phyloP scores from a whole-genome alignment of 768 basidiomycete species.

The Lentinula edodes region DNA sequence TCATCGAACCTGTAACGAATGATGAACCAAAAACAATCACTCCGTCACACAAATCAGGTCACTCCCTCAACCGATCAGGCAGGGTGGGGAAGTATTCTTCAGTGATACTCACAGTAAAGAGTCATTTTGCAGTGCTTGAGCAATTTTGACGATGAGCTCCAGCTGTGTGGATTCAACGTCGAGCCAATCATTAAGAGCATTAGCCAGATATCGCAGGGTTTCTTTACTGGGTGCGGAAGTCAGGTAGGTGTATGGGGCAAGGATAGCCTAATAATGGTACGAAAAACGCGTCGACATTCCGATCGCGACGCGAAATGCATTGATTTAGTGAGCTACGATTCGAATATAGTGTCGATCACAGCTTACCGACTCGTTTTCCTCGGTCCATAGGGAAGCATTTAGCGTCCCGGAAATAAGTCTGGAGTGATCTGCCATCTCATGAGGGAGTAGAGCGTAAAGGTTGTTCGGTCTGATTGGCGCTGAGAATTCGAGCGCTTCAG shows the following conservation, averaged over 20 bases:
- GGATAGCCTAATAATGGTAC: conserved; percentile 33
- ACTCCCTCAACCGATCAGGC: background rate
- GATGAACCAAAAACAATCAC: conserved; percentile 5
- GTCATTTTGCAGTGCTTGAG: conserved; percentile 92
- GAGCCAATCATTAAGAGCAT: conserved; percentile 92
- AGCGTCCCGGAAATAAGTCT: background rate
- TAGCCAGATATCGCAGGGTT: conserved; percentile 79
- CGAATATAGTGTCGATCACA: background rate
- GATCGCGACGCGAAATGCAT: too few relatives aligned
- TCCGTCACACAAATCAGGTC: background rate
- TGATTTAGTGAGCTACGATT: too few relatives aligned
- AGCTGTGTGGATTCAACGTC: conserved; percentile 72
- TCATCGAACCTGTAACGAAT: conserved; percentile 72
- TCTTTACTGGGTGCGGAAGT: conserved; percentile 88
- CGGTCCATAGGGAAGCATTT: background rate
- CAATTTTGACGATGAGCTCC: conserved; percentile 67
- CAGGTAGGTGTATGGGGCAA: conserved; percentile 88
- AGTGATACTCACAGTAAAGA: conserved; percentile 66
- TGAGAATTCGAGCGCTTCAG: background rate
- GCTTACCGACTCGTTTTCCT: conserved; percentile 1
- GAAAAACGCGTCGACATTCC: too few relatives aligned
- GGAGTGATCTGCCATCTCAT: background rate
- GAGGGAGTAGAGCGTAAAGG: background rate
- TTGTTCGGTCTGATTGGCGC: background rate
- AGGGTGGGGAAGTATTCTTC: background rate